A percentile compares a stretch with the other conserved stretches of the same genome.
phyloP scores from a whole-genome alignment of 2,329 filamentous ascomycete genomes.

The Didymella glomerata region DNA sequence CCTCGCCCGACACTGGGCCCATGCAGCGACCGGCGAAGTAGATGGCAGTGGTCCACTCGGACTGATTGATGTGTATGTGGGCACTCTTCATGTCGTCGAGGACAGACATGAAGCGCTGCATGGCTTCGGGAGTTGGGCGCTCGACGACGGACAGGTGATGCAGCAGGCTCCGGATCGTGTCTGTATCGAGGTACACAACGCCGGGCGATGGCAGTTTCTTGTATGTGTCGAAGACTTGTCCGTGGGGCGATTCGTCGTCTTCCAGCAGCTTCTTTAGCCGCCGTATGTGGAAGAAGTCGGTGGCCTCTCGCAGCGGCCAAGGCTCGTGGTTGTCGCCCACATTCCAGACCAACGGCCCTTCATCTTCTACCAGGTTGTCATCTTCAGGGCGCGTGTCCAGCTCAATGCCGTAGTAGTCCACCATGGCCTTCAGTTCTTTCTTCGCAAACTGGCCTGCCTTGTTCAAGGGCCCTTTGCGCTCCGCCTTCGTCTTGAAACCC shows the following conservation, averaged over 20 bases:
- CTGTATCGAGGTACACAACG: constrained; percentile 59
- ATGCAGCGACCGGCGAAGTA: constrained; percentile 79
- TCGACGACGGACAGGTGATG: constrained; percentile 72
- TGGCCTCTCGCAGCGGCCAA: constrained; percentile 42
- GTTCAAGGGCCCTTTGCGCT: constrained; percentile 32
- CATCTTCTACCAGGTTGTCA: constrained; percentile 39
- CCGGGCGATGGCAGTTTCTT: constrained; percentile 62
- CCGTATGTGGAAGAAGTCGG: constrained; percentile 49
- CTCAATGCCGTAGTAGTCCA: constrained; percentile 57
- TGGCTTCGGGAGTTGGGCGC: constrained; percentile 62
- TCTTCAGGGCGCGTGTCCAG: constrained; percentile 35
- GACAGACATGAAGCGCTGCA: constrained; percentile 83
- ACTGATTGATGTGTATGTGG: constrained; percentile 71
- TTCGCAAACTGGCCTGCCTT: constrained; percentile 45
- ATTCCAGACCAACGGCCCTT: constrained; percentile 42
- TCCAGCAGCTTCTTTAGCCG: constrained; percentile 52
- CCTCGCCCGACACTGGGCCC: constrained; percentile 62
- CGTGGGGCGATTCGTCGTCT: constrained; percentile 55
- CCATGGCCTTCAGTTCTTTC: constrained; percentile 58
- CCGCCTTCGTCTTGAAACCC: constrained; percentile 19
- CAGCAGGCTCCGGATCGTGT: constrained; percentile 70
- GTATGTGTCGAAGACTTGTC: constrained; percentile 63
- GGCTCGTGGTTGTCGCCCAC: constrained; percentile 45
- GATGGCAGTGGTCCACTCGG: constrained; percentile 86
- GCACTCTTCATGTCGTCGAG: constrained; percentile 82